Conservation (phyloP, 768 basidiomycete species). For the Tylopilus subfusipes region DNA sequence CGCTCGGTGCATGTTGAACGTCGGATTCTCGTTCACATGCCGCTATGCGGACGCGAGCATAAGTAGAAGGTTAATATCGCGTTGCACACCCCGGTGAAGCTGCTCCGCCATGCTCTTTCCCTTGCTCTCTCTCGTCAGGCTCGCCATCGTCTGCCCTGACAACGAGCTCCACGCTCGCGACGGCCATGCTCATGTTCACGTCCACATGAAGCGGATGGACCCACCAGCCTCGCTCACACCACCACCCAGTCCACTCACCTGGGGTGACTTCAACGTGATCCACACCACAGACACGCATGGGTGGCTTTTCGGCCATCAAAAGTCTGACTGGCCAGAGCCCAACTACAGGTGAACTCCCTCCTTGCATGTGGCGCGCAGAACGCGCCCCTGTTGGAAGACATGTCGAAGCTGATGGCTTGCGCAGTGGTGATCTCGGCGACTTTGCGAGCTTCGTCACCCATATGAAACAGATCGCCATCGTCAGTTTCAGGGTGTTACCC, state of each 20-base stretch:
- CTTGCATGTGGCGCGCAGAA: neutral
- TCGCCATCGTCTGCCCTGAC: conserved; percentile 23
- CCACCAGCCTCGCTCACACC: conserved; percentile 43
- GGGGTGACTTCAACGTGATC: conserved; percentile 89
- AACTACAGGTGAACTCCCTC: conserved; percentile 53
- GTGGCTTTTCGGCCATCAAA: conserved; percentile 83
- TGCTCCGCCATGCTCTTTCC: conserved; percentile 14
- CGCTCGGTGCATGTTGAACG: neutral
- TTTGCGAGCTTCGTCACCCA: conserved; percentile 82
- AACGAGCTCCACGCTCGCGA: conserved; percentile 19
- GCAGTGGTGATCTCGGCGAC: conserved; percentile 65
- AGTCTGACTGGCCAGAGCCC: conserved; percentile 67
- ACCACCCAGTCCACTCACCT: conserved; percentile 66
- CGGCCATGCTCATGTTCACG: conserved; percentile 27
- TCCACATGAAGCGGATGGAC: conserved; percentile 34
- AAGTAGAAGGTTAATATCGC: neutral
- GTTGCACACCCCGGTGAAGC: neutral
- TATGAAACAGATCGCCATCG: conserved; percentile 72
- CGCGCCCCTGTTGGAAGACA: neutral
- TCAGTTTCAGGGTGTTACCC: conserved; percentile 21
- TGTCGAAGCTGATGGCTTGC: neutral
- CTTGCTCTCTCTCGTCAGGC: conserved; percentile 13
- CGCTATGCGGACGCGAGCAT: neutral
- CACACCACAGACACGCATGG: conserved; percentile 84
- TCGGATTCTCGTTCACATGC: neutral